Conservation (phyloP, 164 flowering plant genomes). For the Vitis cinerea region DNA sequence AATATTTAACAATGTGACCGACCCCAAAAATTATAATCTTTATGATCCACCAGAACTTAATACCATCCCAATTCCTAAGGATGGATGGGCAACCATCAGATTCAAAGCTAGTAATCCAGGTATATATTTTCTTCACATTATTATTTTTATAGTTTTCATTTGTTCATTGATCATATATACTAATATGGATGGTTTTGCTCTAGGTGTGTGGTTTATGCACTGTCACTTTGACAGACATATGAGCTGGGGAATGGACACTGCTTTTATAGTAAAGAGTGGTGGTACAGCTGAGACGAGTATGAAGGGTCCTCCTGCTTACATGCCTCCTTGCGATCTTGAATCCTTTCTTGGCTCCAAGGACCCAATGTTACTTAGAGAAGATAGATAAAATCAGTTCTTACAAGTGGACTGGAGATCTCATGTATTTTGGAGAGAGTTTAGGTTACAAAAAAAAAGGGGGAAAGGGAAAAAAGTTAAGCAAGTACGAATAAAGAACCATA, state of each 20-base stretch:
- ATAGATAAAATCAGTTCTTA: no score
- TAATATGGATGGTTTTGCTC: background rate
- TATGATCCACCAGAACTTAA: slow-evolving; percentile 23
- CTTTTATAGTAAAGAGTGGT: background rate
- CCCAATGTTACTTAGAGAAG: no score
- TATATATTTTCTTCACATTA: background rate
- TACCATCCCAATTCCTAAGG: slow-evolving; percentile 14
- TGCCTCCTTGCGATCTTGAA: background rate
- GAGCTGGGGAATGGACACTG: background rate
- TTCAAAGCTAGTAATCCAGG: slow-evolving; percentile 23
- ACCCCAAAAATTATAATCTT: slow-evolving; percentile 16
- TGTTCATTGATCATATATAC: background rate
- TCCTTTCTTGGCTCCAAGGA: no score
- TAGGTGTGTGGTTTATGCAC: slow-evolving; percentile 2
- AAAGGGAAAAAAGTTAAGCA: no score
- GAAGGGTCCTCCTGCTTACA: background rate
- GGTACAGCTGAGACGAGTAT: background rate
- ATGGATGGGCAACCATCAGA: slow-evolving; percentile 23
- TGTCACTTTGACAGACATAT: background rate
- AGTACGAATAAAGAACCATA: no score
- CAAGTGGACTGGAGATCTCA: no score
- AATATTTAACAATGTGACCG: slow-evolving; percentile 11
- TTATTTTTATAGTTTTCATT: background rate
- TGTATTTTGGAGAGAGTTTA: no score
- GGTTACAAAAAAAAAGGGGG: no score